Conservation (phyloP, 768 basidiomycete species). For the Pleurotus giganteus region DNA sequence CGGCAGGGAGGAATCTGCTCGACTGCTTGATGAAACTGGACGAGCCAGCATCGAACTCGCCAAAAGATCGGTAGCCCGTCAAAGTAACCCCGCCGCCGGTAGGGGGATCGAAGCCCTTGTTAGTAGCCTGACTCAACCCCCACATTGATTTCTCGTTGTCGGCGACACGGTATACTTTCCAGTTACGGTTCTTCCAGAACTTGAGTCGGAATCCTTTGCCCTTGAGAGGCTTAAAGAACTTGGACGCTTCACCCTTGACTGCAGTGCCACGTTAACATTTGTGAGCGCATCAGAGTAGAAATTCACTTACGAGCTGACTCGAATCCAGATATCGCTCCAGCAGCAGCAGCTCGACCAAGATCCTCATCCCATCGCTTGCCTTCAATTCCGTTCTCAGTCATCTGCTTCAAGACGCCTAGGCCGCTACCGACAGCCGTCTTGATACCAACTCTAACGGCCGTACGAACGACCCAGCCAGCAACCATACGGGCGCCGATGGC, state of each 20-base stretch:
- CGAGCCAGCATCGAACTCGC: not conserved
- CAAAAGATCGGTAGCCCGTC: not conserved
- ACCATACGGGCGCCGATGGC: slow-evolving; percentile 5
- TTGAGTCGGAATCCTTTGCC: slow-evolving; percentile 1
- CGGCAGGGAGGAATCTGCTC: not conserved
- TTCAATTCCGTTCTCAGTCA: slow-evolving; percentile 7
- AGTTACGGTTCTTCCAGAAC: slow-evolving; percentile 8
- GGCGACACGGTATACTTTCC: slow-evolving; percentile 1
- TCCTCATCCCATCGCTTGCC: slow-evolving; percentile 5
- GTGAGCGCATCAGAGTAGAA: not conserved
- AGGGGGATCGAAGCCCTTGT: not conserved
- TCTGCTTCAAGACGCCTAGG: slow-evolving; percentile 3
- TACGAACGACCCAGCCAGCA: not conserved
- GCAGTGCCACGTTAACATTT: not conserved
- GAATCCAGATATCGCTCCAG: slow-evolving; percentile 3
- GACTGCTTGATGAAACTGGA: not conserved
- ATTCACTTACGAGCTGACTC: not conserved
- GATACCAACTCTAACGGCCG: not conserved
- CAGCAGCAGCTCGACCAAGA: not conserved
- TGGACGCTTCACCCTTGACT: not conserved
- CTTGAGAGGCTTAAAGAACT: slow-evolving; percentile 5
- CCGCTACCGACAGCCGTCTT: not conserved
- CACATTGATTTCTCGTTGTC: not conserved
- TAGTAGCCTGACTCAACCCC: not conserved
- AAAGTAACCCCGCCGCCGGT: not conserved